Evolutionary conservation across 495 filamentous ascomycete genomes (phyloP).

Genomic region (Talaromyces ruber): DNA sequence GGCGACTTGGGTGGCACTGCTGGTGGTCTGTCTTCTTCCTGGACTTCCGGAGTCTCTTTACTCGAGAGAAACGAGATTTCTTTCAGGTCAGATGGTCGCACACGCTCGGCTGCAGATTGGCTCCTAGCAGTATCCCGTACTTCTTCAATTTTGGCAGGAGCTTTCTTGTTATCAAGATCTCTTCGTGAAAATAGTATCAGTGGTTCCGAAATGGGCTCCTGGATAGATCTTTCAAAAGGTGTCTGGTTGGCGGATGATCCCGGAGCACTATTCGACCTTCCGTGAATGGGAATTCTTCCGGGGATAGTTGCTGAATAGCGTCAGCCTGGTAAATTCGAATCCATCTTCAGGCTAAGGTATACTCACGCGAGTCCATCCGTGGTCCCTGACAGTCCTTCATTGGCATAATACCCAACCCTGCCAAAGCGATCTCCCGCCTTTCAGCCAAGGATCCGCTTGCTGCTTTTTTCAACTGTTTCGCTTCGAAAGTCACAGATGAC

Average conservation of each 20-base stretch:
- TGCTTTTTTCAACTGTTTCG: background rate
- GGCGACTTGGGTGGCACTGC: constrained; percentile 39
- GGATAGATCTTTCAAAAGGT: constrained; percentile 35
- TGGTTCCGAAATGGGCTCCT: constrained; percentile 13
- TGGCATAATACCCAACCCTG: constrained; percentile 45
- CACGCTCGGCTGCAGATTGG: constrained; percentile 1
- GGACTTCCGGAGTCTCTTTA: background rate
- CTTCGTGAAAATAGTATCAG: constrained; percentile 13
- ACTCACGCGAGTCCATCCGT: constrained; percentile 68
- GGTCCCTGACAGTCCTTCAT: constrained; percentile 62
- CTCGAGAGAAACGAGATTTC: constrained; percentile 16
- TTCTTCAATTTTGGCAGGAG: constrained; percentile 37
- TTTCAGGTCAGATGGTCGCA: background rate
- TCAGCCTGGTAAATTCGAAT: constrained; percentile 18
- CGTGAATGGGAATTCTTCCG: constrained; percentile 56
- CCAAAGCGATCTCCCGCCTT: constrained; percentile 48
- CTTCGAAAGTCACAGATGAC: background rate
- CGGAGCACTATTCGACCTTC: constrained; percentile 59
- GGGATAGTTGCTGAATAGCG: constrained; percentile 57
- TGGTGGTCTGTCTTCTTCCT: constrained; percentile 21
- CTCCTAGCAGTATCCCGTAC: constrained; percentile 45
- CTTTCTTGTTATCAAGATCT: constrained; percentile 3
- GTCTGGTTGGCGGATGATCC: constrained; percentile 16
- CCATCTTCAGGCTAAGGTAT: background rate
- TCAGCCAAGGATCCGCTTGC: background rate